Conservation (phyloP, 495 filamentous ascomycete genomes). For the Xylaria longipes region DNA sequence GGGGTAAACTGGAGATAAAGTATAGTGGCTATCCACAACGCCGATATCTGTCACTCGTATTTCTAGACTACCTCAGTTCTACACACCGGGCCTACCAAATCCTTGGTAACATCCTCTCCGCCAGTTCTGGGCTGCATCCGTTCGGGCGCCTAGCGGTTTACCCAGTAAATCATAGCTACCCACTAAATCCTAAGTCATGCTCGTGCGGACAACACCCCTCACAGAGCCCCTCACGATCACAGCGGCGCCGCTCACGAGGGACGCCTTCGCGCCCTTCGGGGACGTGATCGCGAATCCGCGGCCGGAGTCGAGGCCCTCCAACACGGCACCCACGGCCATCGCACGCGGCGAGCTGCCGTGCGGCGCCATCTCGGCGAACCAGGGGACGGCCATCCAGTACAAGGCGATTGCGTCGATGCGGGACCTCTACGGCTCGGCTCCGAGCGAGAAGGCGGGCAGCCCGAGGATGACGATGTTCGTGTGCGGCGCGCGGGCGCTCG, state of each 20-base stretch:
- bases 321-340: constrained; percentile 31
- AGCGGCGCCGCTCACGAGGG: constrained; percentile 66
- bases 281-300: constrained; percentile 77
- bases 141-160: neutral
- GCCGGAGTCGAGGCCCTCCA: constrained; percentile 52
- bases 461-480: constrained; percentile 87
- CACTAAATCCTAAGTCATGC: constrained; percentile 30
- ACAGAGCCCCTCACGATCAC: constrained; percentile 43
- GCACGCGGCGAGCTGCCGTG: constrained; percentile 39
- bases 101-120: neutral
- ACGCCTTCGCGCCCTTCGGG: constrained; percentile 80
- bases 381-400: constrained; percentile 87
- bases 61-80: neutral
- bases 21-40: neutral
- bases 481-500: constrained; percentile 69
- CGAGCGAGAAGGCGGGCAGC: constrained; percentile 64
- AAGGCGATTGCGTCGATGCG: constrained; percentile 72
- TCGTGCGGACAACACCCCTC: constrained; percentile 32
- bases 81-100: neutral
- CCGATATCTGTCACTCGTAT: neutral
- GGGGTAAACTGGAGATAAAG: neutral
- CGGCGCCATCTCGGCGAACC: constrained; percentile 69
- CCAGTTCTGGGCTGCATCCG: neutral
- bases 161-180: neutral
- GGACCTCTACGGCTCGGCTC: constrained; percentile 70